Conservation (phyloP, 1,284 basidiomycete species). For the Cutaneotrichosporon sp. region DNA sequence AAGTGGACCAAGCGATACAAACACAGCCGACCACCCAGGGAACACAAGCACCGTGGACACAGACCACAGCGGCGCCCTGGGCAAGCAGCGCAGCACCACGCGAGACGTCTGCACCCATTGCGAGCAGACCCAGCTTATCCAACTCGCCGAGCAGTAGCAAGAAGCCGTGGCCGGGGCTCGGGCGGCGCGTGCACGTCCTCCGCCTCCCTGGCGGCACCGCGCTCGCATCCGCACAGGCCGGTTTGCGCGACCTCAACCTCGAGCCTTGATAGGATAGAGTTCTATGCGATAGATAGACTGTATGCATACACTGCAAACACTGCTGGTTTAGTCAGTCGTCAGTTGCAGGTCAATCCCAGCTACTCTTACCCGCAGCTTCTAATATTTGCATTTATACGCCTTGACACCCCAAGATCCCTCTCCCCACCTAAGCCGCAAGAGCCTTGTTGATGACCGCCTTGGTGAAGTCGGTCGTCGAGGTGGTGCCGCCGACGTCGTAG, state of each 20-base stretch:
- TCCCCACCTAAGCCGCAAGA: slow-evolving; percentile 21
- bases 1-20: neutral
- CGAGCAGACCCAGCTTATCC: slow-evolving; percentile 7
- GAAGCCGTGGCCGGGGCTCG: slow-evolving; percentile 77
- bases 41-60: slow-evolving; percentile 2
- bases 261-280: neutral
- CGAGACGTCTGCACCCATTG: slow-evolving; percentile 38
- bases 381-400: slow-evolving; percentile 8
- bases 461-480: slow-evolving; percentile 90
- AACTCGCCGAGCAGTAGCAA: slow-evolving; percentile 57
- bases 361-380: neutral
- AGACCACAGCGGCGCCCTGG: neutral
- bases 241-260: slow-evolving; percentile 10
- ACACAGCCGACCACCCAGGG: neutral
- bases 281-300: neutral
- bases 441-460: slow-evolving; percentile 69
- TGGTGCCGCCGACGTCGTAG: slow-evolving; percentile 88
- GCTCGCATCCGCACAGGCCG: neutral
- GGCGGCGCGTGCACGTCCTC: slow-evolving; percentile 47
- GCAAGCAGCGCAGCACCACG: neutral
- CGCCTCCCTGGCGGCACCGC: slow-evolving; percentile 15
- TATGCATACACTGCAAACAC: slow-evolving; percentile 5
- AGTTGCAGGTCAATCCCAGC: neutral
- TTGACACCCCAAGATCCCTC: neutral
- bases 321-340: neutral